These are phyloP conservation scores for Tetracladium setigerum DNA, from an alignment of 495 filamentous ascomycete species.

Conservation along the genomic window DNA sequence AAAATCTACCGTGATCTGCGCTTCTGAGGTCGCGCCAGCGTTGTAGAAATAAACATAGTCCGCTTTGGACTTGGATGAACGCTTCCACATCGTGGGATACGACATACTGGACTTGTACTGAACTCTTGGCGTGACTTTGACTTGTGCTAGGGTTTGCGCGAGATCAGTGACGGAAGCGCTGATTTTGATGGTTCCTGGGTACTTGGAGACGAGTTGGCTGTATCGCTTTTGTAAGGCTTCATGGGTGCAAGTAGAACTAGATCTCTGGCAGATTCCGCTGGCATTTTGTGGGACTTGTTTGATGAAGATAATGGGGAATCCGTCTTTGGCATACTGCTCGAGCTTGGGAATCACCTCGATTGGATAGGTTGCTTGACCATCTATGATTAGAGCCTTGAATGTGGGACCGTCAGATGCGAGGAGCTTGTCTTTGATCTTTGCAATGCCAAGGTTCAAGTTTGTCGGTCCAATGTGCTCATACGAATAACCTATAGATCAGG, in stretches of 20 bases:
- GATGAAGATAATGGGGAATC: conserved; percentile 35
- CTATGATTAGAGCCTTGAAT: conserved; percentile 38
- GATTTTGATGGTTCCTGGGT: conserved; percentile 6
- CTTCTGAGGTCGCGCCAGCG: conserved; percentile 19
- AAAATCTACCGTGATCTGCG: conserved; percentile 20
- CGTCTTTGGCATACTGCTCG: conserved; percentile 29
- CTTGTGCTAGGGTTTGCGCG: conserved; percentile 19
- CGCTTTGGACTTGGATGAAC: conserved; percentile 12
- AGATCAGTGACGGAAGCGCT: conserved; percentile 1
- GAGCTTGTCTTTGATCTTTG: conserved; percentile 25
- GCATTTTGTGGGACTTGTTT: conserved; percentile 26
- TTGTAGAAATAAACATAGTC: conserved; percentile 36
- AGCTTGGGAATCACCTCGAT: conserved; percentile 27
- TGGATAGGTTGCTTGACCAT: conserved; percentile 31
- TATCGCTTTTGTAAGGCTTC: conserved; percentile 11
- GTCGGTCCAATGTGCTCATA: conserved; percentile 43
- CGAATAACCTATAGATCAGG: conserved; percentile 41
- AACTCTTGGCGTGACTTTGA: conserved; percentile 20
- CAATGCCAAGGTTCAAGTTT: conserved; percentile 33
- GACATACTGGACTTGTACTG: conserved; percentile 23
- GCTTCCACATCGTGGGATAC: conserved; percentile 29
- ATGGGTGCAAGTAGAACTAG: conserved; percentile 7
- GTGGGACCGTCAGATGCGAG: conserved; percentile 33
- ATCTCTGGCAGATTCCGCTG: conserved; percentile 9
- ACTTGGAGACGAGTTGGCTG: conserved; percentile 16